Conservation (phyloP, 306 rosid genomes). For the Lupinus albus region DNA sequence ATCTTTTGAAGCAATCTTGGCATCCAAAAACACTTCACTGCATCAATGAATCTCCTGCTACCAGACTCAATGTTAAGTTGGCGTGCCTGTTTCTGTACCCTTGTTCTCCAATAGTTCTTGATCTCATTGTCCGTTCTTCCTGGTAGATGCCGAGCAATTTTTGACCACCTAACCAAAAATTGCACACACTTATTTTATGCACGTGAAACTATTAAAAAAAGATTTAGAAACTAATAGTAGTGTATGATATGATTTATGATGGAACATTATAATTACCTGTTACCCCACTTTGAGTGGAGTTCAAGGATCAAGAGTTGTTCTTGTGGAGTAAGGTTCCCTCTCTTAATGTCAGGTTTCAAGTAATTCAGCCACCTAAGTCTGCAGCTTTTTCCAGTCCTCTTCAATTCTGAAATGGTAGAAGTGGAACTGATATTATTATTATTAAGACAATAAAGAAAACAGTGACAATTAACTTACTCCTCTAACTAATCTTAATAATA, state of each 20-base stretch:
- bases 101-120: constrained; percentile 90
- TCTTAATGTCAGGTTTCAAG: constrained; percentile 89
- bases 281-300: constrained; percentile 93
- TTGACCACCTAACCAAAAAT: constrained; percentile 69
- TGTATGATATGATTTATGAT: too few species aligned
- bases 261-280: constrained; percentile 51
- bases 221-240: too few species aligned
- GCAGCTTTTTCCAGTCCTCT: constrained; percentile 98
- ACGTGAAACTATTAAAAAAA: too few species aligned
- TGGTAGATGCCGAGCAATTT: constrained; percentile 85
- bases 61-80: constrained; percentile 80
- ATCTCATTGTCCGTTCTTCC: constrained; percentile 97
- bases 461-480: constrained; percentile 34
- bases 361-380: constrained; percentile 94
- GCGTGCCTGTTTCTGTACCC: constrained; percentile 90
- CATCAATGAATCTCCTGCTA: constrained; percentile 74
- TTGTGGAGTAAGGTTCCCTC: constrained; percentile 90
- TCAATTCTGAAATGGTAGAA: constrained; percentile 62
- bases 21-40: constrained; percentile 78
- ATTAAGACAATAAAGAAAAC: background rate
- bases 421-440: background rate
- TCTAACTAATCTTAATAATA: background rate
- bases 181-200: too few species aligned
- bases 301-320: constrained; percentile 91
- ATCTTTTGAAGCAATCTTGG: constrained; percentile 74